A percentile compares a stretch with the other conserved stretches of the same genome.
Conservation (phyloP, 106 monocot species). For the Dendrobium nobile region DNA sequence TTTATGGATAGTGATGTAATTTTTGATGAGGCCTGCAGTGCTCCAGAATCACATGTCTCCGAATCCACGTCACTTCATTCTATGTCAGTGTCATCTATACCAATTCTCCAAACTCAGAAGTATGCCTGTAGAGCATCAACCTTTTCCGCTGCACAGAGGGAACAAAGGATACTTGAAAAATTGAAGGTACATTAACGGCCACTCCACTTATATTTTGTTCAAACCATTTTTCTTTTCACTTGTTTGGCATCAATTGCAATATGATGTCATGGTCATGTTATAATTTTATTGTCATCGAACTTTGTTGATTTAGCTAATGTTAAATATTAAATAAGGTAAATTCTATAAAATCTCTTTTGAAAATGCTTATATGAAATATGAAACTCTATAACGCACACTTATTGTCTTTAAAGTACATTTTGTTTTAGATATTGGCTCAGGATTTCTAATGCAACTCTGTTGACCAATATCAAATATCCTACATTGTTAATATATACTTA, state of each 20-base stretch:
- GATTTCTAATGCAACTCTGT: background rate
- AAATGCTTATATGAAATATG: background rate
- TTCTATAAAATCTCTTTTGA: background rate
- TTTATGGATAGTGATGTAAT: conserved; percentile 9
- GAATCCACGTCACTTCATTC: background rate
- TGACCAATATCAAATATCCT: background rate
- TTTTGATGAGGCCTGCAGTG: background rate
- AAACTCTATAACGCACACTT: background rate
- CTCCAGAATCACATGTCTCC: background rate
- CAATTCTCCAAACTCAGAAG: conserved; percentile 15
- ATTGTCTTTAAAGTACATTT: no score
- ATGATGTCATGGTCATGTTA: background rate
- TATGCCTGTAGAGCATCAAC: conserved; percentile 19
- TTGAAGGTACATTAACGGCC: conserved; percentile 32
- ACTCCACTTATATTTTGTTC: background rate
- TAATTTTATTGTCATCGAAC: background rate
- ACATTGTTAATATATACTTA: background rate
- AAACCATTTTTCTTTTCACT: background rate
- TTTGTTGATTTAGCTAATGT: background rate
- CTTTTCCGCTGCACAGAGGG: conserved; percentile 23
- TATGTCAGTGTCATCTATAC: conserved; percentile 12
- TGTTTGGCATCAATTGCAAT: conserved; percentile 1
- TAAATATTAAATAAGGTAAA: background rate
- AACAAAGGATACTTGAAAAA: conserved; percentile 50
- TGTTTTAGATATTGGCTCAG: background rate